A percentile compares a stretch with the other conserved stretches of the same genome.
phyloP scores from a whole-genome alignment of 2,329 filamentous ascomycete species.

The Fusarium dlaminii region DNA sequence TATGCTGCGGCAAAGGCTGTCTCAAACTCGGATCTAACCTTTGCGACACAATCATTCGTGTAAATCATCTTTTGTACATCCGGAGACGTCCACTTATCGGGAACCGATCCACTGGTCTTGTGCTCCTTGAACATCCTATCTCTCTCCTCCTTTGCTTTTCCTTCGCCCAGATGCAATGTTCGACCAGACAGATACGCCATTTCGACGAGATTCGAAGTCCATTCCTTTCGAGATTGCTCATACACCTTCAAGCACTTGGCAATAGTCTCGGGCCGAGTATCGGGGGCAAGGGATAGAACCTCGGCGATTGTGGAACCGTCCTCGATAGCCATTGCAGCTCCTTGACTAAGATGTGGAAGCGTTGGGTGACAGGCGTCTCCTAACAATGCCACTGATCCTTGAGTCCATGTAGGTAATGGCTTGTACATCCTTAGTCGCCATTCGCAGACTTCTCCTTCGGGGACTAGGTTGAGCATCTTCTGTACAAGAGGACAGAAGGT shows the following conservation, averaged over 20 bases:
- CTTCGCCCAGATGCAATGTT: slow-evolving; percentile 67
- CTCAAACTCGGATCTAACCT: slow-evolving; percentile 45
- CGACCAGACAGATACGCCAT: slow-evolving; percentile 51
- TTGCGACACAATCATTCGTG: slow-evolving; percentile 67
- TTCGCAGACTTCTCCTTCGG: slow-evolving; percentile 72
- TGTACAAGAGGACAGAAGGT: slow-evolving; percentile 71
- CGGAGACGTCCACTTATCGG: slow-evolving; percentile 76
- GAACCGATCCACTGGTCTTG: slow-evolving; percentile 60
- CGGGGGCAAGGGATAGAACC: slow-evolving; percentile 33
- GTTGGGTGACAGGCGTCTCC: slow-evolving; percentile 76
- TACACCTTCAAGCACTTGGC: slow-evolving; percentile 41
- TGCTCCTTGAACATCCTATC: slow-evolving; percentile 65
- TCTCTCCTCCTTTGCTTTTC: slow-evolving; percentile 66
- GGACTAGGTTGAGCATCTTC: slow-evolving; percentile 68
- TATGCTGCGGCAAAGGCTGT: slow-evolving; percentile 30
- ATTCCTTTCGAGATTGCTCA: slow-evolving; percentile 41
- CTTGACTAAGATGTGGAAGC: slow-evolving; percentile 73
- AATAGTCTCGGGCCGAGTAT: slow-evolving; percentile 35
- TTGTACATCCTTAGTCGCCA: slow-evolving; percentile 72
- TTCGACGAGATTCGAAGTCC: slow-evolving; percentile 40
- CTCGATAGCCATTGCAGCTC: slow-evolving; percentile 74
- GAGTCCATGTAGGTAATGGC: slow-evolving; percentile 69
- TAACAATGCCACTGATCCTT: slow-evolving; percentile 63
- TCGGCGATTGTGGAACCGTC: slow-evolving; percentile 60
- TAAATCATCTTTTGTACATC: slow-evolving; percentile 75